These are phyloP conservation scores for Boletellus dicymbophilus DNA, from an alignment of 1,284 basidiomycete species.

Conservation along the genomic window DNA sequence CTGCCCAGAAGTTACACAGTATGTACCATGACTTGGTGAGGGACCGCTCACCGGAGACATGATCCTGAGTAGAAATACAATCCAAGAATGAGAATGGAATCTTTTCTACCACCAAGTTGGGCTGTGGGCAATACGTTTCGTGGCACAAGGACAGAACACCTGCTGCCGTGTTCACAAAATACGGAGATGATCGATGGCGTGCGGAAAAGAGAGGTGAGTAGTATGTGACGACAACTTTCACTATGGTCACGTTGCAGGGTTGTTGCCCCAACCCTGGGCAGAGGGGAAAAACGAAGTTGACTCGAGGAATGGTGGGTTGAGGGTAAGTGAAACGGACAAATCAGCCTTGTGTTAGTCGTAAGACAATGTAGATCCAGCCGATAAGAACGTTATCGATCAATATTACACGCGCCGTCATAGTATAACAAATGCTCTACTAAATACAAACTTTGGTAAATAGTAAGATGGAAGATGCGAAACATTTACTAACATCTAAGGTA, in stretches of 20 bases:
- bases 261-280: constrained; percentile 27
- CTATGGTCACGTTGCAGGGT: constrained; percentile 2
- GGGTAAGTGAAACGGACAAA: constrained; percentile 21
- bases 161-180: constrained; percentile 15
- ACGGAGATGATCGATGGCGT: constrained; percentile 15
- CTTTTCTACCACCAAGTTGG: constrained; percentile 35
- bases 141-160: constrained; percentile 11
- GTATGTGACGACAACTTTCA: constrained; percentile 4
- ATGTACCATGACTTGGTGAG: not conserved
- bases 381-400: constrained; percentile 2
- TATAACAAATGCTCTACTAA: constrained; percentile 1
- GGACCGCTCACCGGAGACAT: constrained; percentile 36
- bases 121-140: constrained; percentile 29
- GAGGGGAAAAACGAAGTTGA: constrained; percentile 22
- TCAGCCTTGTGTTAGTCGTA: constrained; percentile 16
- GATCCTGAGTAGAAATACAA: constrained; percentile 12
- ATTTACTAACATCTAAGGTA: constrained; percentile 6
- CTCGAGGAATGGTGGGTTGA: constrained; percentile 24
- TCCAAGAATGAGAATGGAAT: constrained; percentile 2
- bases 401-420: not conserved
- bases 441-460: not conserved
- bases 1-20: constrained; percentile 13
- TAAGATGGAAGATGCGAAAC: not conserved
- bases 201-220: constrained; percentile 6
- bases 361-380: constrained; percentile 3